Evolutionary conservation across 2,329 filamentous ascomycete species (phyloP).

Genomic region (Diaporthe capsici): DNA sequence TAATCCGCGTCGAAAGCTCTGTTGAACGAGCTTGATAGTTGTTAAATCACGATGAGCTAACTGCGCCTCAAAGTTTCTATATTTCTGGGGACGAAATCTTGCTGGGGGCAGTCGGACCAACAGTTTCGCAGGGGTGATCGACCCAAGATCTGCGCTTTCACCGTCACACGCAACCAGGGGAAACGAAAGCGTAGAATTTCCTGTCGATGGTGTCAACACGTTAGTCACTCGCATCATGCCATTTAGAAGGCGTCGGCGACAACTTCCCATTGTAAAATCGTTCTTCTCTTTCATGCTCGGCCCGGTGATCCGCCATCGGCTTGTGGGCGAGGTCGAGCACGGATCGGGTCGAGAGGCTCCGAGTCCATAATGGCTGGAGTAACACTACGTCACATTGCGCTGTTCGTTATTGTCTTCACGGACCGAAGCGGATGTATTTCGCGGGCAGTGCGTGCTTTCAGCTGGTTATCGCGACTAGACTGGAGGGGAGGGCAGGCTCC

Average conservation of each 20-base stretch:
- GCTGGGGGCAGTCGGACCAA: not conserved
- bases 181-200: not conserved
- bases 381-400: not conserved
- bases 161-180: not conserved
- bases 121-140: not conserved
- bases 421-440: too few relatives aligned
- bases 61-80: not conserved
- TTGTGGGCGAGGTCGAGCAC: constrained; percentile 1
- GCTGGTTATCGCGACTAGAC: not conserved
- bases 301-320: not conserved
- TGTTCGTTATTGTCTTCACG: not conserved
- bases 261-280: not conserved
- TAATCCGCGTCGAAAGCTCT: too few relatives aligned
- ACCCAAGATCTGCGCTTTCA: not conserved
- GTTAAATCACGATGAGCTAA: too few relatives aligned
- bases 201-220: not conserved
- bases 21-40: too few relatives aligned
- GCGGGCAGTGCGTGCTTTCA: not conserved
- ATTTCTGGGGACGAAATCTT: not conserved
- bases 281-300: not conserved
- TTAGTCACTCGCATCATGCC: not conserved
- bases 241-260: not conserved
- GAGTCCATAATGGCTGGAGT: constrained; percentile 6
- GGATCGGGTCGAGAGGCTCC: not conserved
- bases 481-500: not conserved